A percentile compares a stretch with the other conserved stretches of the same genome.
These are phyloP conservation scores for Dentipellis sp. DNA, from an alignment of 768 basidiomycete species.

Conservation along the genomic window DNA sequence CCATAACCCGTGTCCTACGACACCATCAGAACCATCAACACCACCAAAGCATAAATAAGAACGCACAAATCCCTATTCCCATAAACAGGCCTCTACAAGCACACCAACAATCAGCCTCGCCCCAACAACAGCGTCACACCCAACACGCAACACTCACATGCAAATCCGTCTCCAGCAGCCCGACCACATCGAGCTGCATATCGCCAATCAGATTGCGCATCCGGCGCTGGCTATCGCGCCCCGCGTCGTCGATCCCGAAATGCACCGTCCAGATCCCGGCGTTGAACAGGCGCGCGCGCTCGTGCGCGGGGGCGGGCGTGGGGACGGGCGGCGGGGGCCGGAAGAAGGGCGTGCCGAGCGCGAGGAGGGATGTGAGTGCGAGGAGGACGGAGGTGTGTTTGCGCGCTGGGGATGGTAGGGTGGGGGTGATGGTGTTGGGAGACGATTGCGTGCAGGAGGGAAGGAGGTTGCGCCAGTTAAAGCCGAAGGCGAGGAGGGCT, in stretches of 20 bases:
- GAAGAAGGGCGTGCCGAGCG: constrained; percentile 13
- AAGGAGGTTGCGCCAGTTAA: constrained; percentile 26
- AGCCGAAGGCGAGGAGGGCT: constrained; percentile 37
- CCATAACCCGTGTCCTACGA: constrained; percentile 60
- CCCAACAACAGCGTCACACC: not conserved
- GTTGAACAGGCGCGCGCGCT: constrained; percentile 56
- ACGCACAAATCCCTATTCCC: constrained; percentile 79
- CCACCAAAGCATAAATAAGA: constrained; percentile 6
- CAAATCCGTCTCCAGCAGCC: constrained; percentile 79
- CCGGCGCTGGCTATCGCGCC: constrained; percentile 62
- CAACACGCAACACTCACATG: constrained; percentile 39
- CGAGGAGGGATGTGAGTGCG: constrained; percentile 11
- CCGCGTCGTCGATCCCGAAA: constrained; percentile 74
- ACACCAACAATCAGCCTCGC: not conserved
- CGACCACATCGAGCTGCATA: constrained; percentile 80
- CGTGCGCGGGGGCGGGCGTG: constrained; percentile 40
- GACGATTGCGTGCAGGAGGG: not conserved
- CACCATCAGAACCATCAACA: constrained; percentile 1
- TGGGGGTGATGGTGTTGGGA: not conserved
- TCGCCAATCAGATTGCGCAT: constrained; percentile 60
- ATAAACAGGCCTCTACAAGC: constrained; percentile 52
- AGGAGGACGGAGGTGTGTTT: constrained; percentile 10
- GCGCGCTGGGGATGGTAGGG: constrained; percentile 3
- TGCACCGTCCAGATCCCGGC: constrained; percentile 91
- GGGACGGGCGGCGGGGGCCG: constrained; percentile 3